phyloP scores from a whole-genome alignment of 2,329 filamentous ascomycete species.

The Gnomoniopsis sp. region DNA sequence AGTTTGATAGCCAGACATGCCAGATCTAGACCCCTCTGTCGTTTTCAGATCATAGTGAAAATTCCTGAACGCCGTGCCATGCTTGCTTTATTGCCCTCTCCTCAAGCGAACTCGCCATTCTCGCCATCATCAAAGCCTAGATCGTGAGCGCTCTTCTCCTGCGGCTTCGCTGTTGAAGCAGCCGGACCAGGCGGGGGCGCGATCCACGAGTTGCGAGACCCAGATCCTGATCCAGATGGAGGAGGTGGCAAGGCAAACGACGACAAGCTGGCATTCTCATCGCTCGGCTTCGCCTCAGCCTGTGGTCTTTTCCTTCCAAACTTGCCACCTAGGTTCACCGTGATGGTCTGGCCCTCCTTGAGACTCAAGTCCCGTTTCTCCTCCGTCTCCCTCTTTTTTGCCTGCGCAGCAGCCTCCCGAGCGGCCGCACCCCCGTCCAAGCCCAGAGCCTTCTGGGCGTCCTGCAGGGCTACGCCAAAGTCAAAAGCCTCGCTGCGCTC shows the following conservation, averaged over 20 bases:
- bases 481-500: slow-evolving; percentile 84
- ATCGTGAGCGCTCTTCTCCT: slow-evolving; percentile 58
- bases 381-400: slow-evolving; percentile 37
- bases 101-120: slow-evolving; percentile 74
- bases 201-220: slow-evolving; percentile 34
- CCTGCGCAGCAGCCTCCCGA: slow-evolving; percentile 31
- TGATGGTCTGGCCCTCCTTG: slow-evolving; percentile 88
- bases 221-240: slow-evolving; percentile 39
- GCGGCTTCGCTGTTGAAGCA: slow-evolving; percentile 57
- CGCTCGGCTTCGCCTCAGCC: slow-evolving; percentile 28
- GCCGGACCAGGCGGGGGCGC: slow-evolving; percentile 64
- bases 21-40: not conserved
- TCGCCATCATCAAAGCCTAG: slow-evolving; percentile 84
- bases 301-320: slow-evolving; percentile 42
- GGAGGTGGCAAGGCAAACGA: slow-evolving; percentile 76
- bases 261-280: slow-evolving; percentile 33
- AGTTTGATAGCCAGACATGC: not conserved
- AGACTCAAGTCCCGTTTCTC: slow-evolving; percentile 76
- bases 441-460: slow-evolving; percentile 68
- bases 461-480: slow-evolving; percentile 76
- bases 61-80: not conserved
- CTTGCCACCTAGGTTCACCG: slow-evolving; percentile 67
- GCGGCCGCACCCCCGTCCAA: slow-evolving; percentile 43
- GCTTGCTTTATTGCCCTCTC: not conserved
- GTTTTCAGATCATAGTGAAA: not conserved